phyloP scores from a whole-genome alignment of 192 early-diverging fungal species.

The Powellomyces hirtus region DNA sequence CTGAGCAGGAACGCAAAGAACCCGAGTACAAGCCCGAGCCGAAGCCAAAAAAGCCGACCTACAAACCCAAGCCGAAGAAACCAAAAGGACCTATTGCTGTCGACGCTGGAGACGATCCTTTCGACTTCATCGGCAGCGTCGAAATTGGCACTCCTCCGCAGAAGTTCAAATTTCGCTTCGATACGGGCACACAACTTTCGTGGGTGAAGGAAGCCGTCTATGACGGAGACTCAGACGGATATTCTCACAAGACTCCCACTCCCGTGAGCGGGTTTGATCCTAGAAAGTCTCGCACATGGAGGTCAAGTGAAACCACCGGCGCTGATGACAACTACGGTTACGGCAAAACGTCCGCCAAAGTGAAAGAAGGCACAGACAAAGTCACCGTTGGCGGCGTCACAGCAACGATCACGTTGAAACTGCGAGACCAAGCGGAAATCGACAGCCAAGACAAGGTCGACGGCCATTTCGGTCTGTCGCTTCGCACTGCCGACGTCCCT shows the following conservation, averaged over 20 bases:
- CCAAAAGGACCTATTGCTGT: background rate
- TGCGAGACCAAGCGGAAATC: background rate
- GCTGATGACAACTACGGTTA: background rate
- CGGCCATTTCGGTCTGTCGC: slow-evolving; percentile 7
- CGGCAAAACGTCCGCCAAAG: background rate
- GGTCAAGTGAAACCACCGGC: background rate
- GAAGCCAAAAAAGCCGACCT: background rate
- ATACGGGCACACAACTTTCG: slow-evolving; percentile 8
- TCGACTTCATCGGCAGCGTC: slow-evolving; percentile 3
- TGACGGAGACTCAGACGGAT: background rate
- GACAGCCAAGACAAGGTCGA: background rate
- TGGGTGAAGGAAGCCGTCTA: background rate
- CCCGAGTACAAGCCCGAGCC: no score
- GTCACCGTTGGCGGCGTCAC: background rate
- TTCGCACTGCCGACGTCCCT: background rate
- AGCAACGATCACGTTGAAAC: background rate
- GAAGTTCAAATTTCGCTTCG: slow-evolving; percentile 14
- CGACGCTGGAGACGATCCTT: background rate
- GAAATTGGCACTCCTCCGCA: slow-evolving; percentile 12
- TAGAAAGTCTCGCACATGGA: background rate
- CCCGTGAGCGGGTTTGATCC: slow-evolving; percentile 1
- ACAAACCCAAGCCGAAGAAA: background rate
- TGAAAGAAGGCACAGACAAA: background rate
- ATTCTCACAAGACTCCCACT: background rate
- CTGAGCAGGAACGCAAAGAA: no score